Evolutionary conservation across 106 monocot genomes (phyloP).

Genomic region (Dioscorea zingiberensis): DNA sequence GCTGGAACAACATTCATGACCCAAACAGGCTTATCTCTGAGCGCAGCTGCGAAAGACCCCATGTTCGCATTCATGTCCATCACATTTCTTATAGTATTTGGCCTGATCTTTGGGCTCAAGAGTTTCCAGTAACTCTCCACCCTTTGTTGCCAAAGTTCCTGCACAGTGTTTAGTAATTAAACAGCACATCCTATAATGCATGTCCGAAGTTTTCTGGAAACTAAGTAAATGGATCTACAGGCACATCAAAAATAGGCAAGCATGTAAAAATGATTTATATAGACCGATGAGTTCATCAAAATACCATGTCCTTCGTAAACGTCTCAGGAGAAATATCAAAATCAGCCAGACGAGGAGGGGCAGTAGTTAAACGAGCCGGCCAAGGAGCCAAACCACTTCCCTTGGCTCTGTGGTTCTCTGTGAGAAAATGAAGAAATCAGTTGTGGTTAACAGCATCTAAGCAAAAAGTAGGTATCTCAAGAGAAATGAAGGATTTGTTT

Average conservation of each 20-base stretch:
- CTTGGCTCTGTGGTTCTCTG: constrained; percentile 60
- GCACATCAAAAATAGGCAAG: not conserved
- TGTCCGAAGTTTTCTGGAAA: no score
- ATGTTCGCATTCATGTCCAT: constrained; percentile 97
- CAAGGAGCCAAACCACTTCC: constrained; percentile 89
- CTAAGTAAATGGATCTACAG: no score
- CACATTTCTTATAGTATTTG: constrained; percentile 71
- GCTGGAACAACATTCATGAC: constrained; percentile 93
- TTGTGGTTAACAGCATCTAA: no score
- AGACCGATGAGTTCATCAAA: not conserved
- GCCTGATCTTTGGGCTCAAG: constrained; percentile 47
- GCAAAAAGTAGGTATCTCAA: no score
- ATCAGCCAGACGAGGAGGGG: constrained; percentile 78
- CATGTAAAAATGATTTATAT: not conserved
- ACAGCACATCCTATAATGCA: not conserved
- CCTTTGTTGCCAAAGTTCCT: constrained; percentile 75
- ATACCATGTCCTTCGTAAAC: constrained; percentile 71
- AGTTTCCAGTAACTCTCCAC: constrained; percentile 70
- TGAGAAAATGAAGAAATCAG: not conserved
- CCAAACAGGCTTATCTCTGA: constrained; percentile 78
- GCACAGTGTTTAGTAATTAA: not conserved
- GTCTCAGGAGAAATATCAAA: constrained; percentile 49
- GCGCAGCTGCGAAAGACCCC: constrained; percentile 92
- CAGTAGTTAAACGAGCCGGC: constrained; percentile 64
- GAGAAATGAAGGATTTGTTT: not conserved